Base-by-base conservation (phyloP, 768 basidiomycete genomes). In the Pulveroboletus sp. region DNA sequence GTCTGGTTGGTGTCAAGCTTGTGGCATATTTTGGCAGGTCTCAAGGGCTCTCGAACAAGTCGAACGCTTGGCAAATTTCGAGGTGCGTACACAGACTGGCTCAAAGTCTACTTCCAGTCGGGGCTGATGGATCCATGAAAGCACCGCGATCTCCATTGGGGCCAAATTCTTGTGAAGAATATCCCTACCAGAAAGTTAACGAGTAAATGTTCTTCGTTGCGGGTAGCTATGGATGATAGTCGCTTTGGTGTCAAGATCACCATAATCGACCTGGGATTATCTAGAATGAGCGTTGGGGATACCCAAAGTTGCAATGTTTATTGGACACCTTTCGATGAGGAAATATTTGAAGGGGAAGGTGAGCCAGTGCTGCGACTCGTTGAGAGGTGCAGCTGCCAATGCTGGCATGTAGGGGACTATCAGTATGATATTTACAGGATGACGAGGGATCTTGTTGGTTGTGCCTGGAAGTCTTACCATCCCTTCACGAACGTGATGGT, bases 81-180 rank as follows among this genome's bases (percentile, higher is more conserved):
- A 99, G 81, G 95, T 96, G 55, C 49, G 79, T 58, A 38, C 36
- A 3, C 42, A 21, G 15, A 33, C 45, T 7, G 15, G 6, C 13
- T 30, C 39, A 14, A 40, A 4, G 26, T 40, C 17, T 47, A 18
- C 24, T 39, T 28, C n/a, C n/a, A 18, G 17, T 36, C 7, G 18
- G 37, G 44, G 10, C 47, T 57, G 28, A 54, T 46, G 42, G 27
- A 27, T 37, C 18, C 43, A 5, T 31, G 32, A 43, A 61, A 99
- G 95, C 96, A 99, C 69, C 92, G 96, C 30, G 96, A 99, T 67
- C 80, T 99, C n/a, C 96, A 99, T 60, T 92, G 91, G 82, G 96
- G 96, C 18, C 96, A 99, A 67, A 88, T 99, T 43, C 77, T 99
- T 8, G 82, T 98, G 42, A 83, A 84, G 61, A 74, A 76, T 51